These are phyloP conservation scores for Trypanosoma lewisi DNA, from an alignment of 208 protist genomes.

Conservation along the genomic window DNA sequence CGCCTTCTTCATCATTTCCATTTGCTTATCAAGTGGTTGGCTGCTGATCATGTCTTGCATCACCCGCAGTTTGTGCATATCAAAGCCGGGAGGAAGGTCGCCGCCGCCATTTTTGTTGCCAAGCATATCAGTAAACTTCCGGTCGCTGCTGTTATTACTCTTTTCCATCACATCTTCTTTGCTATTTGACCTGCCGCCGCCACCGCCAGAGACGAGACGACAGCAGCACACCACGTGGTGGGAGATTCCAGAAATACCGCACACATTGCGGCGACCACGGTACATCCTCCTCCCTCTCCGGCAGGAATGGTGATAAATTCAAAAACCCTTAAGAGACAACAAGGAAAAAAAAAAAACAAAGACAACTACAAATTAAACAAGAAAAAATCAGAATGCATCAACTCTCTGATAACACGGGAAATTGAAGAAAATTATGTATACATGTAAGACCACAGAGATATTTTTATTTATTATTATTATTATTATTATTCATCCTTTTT, in stretches of 20 bases:
- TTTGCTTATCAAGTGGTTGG: slow-evolving; percentile 74
- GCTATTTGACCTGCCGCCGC: not conserved
- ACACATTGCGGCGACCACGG: slow-evolving; percentile 7
- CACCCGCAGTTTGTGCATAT: slow-evolving; percentile 55
- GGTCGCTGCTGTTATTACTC: not conserved
- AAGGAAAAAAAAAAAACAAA: slow-evolving; percentile 1
- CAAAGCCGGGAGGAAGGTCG: slow-evolving; percentile 50
- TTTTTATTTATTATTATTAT: no score
- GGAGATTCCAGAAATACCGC: not conserved
- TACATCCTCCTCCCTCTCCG: slow-evolving; percentile 24
- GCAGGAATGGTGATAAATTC: not conserved
- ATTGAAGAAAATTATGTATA: no score
- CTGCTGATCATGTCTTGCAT: slow-evolving; percentile 78
- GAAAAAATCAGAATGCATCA: no score
- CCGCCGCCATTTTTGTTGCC: not conserved
- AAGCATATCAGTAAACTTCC: slow-evolving; percentile 14
- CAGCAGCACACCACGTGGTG: not conserved
- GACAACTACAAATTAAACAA: slow-evolving; percentile 1
- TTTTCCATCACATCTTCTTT: not conserved
- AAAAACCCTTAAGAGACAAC: not conserved
- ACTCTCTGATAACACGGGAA: no score
- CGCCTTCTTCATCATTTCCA: slow-evolving; percentile 82
- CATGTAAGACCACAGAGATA: no score
- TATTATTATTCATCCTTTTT: no score
- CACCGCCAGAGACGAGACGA: slow-evolving; percentile 14